A percentile compares a stretch with the other conserved stretches of the same genome.
phyloP scores from a whole-genome alignment of 129 eudicot species.

The sunflower (Helianthus annuus) region HanXRQr2.0-SUNRISE NC_035440.2:80760851-80761350 shows the following conservation, averaged over 20 bases:
- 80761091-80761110: constrained; percentile 54
- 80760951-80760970: neutral
- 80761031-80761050: neutral
- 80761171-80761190: constrained; percentile 10
- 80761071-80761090: constrained; percentile 64
- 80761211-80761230: constrained; percentile 19
- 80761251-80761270: constrained; percentile 26
- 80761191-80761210: constrained; percentile 15
- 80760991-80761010: neutral
- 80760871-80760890: constrained; percentile 1
- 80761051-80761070: constrained; percentile 47
- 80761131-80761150: neutral
- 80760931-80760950: neutral
- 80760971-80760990: neutral
- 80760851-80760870: constrained; percentile 6
- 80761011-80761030: neutral
- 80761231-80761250: neutral
- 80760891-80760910: neutral
- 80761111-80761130: constrained; percentile 1
- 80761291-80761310: neutral
- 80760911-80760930: constrained; percentile 7
- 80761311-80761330: too few species aligned
- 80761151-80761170: constrained; percentile 9
- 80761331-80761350: too few species aligned
- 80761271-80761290: neutral